phyloP scores from a whole-genome alignment of 345 rosid genomes.

The Melaleuca quinquenervia region DNA sequence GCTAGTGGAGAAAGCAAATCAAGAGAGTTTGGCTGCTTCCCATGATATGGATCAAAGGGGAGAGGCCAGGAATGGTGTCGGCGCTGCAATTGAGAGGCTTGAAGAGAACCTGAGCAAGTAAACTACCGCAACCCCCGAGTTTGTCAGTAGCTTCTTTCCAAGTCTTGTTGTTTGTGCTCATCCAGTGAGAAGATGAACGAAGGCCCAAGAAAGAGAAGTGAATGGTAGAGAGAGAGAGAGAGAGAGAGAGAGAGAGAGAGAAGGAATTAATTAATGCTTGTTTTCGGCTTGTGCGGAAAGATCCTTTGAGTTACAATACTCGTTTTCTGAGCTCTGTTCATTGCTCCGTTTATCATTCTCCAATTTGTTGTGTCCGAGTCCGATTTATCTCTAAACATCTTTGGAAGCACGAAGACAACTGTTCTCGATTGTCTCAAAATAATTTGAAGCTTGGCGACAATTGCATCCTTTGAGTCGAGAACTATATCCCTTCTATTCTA shows the following conservation, averaged over 20 bases:
- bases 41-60: constrained; percentile 10
- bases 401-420: background rate
- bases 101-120: constrained; percentile 49
- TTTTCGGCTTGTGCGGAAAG: background rate
- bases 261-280: background rate
- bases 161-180: background rate
- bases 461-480: background rate
- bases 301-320: background rate
- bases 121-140: background rate
- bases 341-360: background rate
- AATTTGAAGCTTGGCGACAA: background rate
- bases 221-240: background rate
- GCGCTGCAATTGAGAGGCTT: constrained; percentile 76
- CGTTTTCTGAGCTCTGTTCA: background rate
- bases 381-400: background rate
- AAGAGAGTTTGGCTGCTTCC: constrained; percentile 22
- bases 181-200: background rate
- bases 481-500: background rate
- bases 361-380: background rate
- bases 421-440: background rate
- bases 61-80: constrained; percentile 50
- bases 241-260: background rate
- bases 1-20: constrained; percentile 77
- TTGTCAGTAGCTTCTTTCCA: background rate
- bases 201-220: background rate